Evolutionary conservation across 1,284 basidiomycete species (phyloP).

Genomic region (Melanopsichium pennsylvanicum): DNA sequence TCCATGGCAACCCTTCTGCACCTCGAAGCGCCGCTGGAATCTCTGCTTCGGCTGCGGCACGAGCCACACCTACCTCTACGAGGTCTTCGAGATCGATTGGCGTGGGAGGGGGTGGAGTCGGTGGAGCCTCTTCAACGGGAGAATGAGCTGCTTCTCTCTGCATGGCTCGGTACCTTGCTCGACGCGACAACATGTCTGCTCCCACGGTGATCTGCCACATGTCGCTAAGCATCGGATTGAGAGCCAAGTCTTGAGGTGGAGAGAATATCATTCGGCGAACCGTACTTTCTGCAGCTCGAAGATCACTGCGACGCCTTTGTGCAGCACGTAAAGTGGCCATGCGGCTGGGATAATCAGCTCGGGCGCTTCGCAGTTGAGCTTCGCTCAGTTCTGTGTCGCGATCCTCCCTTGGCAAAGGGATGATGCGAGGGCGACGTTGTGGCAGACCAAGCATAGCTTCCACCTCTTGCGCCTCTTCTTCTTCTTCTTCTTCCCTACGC

Average conservation of each 20-base stretch:
- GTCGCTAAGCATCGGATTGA: constrained; percentile 11
- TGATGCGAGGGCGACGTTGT: constrained; percentile 8
- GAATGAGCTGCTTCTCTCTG: constrained; percentile 6
- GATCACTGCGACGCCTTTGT: background rate
- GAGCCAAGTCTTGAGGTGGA: constrained; percentile 25
- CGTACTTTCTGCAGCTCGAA: background rate
- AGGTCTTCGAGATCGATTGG: constrained; percentile 13
- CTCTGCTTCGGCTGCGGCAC: constrained; percentile 15
- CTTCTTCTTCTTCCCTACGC: constrained; percentile 13
- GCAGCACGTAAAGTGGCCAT: constrained; percentile 18
- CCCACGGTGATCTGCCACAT: constrained; percentile 33
- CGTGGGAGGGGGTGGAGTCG: constrained; percentile 23
- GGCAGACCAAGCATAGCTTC: constrained; percentile 7
- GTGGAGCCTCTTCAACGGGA: constrained; percentile 4
- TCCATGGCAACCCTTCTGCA: constrained; percentile 37
- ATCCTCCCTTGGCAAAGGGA: constrained; percentile 15
- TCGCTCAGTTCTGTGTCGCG: constrained; percentile 17
- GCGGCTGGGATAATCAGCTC: constrained; percentile 14
- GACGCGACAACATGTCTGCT: constrained; percentile 8
- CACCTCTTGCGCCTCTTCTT: too few relatives aligned
- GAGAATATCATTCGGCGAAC: constrained; percentile 10
- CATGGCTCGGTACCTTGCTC: constrained; percentile 9
- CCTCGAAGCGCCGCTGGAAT: constrained; percentile 25
- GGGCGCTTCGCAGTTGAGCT: constrained; percentile 12
- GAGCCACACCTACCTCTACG: constrained; percentile 25